Percentiles rank a stretch among this genome's conserved stretches.
These are phyloP conservation scores for Pythium vanterpoolii DNA, from an alignment of 352 stramenopile genomes.

Conservation along the genomic window DNA sequence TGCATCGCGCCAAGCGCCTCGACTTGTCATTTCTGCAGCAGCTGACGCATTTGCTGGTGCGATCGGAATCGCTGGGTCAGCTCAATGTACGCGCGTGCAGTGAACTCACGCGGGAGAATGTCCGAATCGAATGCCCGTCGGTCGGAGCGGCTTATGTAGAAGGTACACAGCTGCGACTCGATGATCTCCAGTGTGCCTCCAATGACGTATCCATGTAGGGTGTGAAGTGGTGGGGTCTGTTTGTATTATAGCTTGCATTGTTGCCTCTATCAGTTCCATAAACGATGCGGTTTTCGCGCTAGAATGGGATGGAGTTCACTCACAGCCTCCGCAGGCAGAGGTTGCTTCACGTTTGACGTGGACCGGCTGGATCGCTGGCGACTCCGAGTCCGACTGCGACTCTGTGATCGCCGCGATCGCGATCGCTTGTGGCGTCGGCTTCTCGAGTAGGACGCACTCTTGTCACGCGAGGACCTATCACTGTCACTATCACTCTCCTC, in stretches of 20 bases:
- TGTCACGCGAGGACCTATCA: background rate
- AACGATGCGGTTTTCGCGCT: constrained; percentile 28
- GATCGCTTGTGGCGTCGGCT: background rate
- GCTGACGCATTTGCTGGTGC: constrained; percentile 53
- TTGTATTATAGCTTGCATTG: background rate
- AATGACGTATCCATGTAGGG: constrained; percentile 9
- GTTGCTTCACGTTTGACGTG: background rate
- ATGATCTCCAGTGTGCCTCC: constrained; percentile 27
- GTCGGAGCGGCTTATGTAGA: constrained; percentile 36
- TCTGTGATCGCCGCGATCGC: background rate
- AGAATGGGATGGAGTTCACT: constrained; percentile 26
- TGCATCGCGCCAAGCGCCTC: constrained; percentile 29
- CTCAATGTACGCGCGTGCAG: constrained; percentile 49
- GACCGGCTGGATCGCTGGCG: background rate
- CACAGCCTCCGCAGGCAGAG: background rate
- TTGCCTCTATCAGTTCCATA: constrained; percentile 33
- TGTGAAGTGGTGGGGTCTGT: background rate
- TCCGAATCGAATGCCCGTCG: constrained; percentile 38
- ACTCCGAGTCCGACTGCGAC: constrained; percentile 1
- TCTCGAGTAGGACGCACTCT: background rate
- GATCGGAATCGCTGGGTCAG: constrained; percentile 32
- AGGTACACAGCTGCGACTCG: constrained; percentile 36
- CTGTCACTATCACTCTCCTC: background rate
- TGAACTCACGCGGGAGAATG: constrained; percentile 33
- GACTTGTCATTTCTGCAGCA: constrained; percentile 66